Conservation (phyloP, 2,329 filamentous ascomycete species). For the Berkeleyomyces rouxiae region DNA sequence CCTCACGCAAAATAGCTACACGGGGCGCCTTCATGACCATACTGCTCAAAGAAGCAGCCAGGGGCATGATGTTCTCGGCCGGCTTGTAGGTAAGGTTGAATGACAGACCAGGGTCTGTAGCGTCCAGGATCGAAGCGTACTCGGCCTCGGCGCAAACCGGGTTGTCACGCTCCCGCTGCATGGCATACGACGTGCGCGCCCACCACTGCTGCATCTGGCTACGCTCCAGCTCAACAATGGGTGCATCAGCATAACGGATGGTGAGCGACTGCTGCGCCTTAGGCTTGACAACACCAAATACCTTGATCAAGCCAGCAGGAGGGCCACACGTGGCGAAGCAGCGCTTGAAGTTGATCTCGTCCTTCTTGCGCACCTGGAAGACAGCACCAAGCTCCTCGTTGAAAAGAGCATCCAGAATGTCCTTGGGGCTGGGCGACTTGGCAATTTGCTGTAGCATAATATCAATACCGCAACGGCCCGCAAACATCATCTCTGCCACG, state of each 20-base stretch:
- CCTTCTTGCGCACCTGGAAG: slow-evolving; percentile 77
- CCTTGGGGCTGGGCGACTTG: slow-evolving; percentile 42
- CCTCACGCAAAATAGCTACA: slow-evolving; percentile 86
- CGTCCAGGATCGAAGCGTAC: slow-evolving; percentile 56
- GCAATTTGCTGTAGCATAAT: slow-evolving; percentile 63
- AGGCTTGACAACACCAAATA: slow-evolving; percentile 61
- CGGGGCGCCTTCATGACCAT: slow-evolving; percentile 41
- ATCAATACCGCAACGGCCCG: slow-evolving; percentile 75
- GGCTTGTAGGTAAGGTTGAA: slow-evolving; percentile 74
- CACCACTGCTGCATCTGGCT: slow-evolving; percentile 70
- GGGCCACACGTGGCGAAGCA: slow-evolving; percentile 86
- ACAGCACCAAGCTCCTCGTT: slow-evolving; percentile 92
- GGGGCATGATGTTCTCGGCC: slow-evolving; percentile 56
- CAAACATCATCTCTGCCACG: slow-evolving; percentile 94
- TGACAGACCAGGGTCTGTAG: slow-evolving; percentile 63
- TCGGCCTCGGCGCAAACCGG: slow-evolving; percentile 73
- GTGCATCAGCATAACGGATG: slow-evolving; percentile 52
- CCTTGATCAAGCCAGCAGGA: slow-evolving; percentile 63
- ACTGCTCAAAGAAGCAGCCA: slow-evolving; percentile 32
- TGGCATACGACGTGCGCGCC: slow-evolving; percentile 73
- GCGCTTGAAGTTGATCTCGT: slow-evolving; percentile 71
- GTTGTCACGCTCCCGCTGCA: slow-evolving; percentile 85
- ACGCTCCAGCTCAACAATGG: slow-evolving; percentile 53
- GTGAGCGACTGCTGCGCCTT: slow-evolving; percentile 57
- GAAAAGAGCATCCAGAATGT: slow-evolving; percentile 67